Conservation (phyloP, 176 grass and related monocot genomes). For the Urochloa ruziziensis region DNA sequence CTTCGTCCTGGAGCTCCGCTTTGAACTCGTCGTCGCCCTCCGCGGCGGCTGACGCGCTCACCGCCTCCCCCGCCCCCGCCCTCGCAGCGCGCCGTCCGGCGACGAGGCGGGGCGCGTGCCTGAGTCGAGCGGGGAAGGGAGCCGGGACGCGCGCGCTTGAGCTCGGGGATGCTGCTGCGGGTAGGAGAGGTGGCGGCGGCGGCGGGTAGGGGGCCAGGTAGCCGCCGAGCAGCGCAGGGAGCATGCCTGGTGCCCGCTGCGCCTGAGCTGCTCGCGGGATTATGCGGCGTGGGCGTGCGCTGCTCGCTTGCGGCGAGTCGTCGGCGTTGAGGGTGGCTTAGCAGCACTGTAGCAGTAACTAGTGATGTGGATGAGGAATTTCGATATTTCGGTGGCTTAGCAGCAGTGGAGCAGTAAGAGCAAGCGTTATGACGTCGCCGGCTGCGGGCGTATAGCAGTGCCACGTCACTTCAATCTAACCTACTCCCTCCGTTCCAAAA, state of each 20-base stretch:
- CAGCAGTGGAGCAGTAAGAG: too few species aligned
- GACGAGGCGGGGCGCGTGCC: background rate
- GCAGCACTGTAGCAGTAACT: background rate
- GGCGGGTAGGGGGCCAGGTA: constrained; percentile 14
- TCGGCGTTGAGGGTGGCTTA: background rate
- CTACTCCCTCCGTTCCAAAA: too few species aligned
- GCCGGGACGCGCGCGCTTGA: background rate
- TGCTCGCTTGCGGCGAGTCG: background rate
- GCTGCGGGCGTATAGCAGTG: too few species aligned
- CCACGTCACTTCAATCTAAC: too few species aligned
- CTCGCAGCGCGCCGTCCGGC: background rate
- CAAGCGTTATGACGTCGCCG: too few species aligned
- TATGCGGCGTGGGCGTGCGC: background rate
- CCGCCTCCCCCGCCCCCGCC: background rate
- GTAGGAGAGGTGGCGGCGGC: background rate
- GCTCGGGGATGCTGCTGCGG: background rate
- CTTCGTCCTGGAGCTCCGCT: constrained; percentile 17
- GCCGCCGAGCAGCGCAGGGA: constrained; percentile 5
- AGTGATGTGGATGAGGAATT: background rate
- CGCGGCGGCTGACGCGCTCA: constrained; percentile 1
- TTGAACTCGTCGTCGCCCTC: constrained; percentile 16
- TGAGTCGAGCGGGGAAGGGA: background rate
- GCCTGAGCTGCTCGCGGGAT: background rate
- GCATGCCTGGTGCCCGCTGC: constrained; percentile 1
- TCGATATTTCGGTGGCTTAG: too few species aligned